These are phyloP conservation scores for Arxiozyma heterogenica DNA, from an alignment of 1,139 yeast genomes.

Conservation along the genomic window DNA sequence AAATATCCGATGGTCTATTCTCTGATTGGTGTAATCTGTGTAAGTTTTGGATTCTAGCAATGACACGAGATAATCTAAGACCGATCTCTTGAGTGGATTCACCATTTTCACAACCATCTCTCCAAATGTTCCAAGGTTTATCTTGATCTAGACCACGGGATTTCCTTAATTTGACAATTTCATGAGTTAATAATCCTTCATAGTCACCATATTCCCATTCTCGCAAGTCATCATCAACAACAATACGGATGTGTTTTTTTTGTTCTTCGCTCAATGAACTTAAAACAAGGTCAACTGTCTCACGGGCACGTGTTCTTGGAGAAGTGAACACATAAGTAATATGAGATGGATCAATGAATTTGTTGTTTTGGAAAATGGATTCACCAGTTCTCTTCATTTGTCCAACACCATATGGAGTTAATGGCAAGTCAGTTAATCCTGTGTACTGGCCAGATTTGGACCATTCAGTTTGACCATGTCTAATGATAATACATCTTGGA, in stretches of 20 bases:
- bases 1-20: constrained; percentile 54
- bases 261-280: constrained; percentile 42
- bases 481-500: constrained; percentile 72
- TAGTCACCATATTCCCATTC: constrained; percentile 98
- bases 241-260: constrained; percentile 37
- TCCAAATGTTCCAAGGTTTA: constrained; percentile 76
- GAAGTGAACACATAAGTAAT: constrained; percentile 63
- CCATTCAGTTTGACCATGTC: constrained; percentile 87
- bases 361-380: constrained; percentile 49
- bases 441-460: constrained; percentile 89
- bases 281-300: constrained; percentile 55
- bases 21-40: constrained; percentile 53
- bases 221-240: constrained; percentile 59
- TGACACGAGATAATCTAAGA: constrained; percentile 59
- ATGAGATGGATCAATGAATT: constrained; percentile 52
- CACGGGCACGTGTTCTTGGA: constrained; percentile 71
- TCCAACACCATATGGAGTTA: constrained; percentile 67
- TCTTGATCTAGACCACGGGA: constrained; percentile 50
- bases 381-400: constrained; percentile 72
- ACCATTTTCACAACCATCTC: constrained; percentile 89
- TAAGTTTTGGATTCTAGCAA: constrained; percentile 49
- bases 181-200: constrained; percentile 67
- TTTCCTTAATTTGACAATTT: constrained; percentile 54
- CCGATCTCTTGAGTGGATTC: constrained; percentile 61
- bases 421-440: constrained; percentile 68